These are phyloP conservation scores for Hypholoma sublateritium DNA, from an alignment of 768 basidiomycete genomes.

Conservation along the genomic window DNA sequence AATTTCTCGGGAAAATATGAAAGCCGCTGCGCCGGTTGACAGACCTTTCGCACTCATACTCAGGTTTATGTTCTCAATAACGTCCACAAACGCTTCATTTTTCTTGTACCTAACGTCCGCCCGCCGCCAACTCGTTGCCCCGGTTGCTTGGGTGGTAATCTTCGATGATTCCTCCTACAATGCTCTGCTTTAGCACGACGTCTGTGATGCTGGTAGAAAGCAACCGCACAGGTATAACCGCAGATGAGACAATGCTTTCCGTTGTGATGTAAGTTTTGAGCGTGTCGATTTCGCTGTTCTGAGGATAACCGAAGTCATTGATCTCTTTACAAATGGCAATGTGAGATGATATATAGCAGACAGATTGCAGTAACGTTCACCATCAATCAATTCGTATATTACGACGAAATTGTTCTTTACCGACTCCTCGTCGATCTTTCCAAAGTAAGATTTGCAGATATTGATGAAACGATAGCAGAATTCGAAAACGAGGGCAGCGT, in stretches of 20 bases:
- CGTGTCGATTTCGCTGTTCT: constrained; percentile 98
- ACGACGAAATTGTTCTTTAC: constrained; percentile 99
- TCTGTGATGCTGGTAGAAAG: not conserved
- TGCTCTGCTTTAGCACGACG: not conserved
- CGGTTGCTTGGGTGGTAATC: constrained; percentile 96
- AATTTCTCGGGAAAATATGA: not conserved
- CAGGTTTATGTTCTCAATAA: constrained; percentile 94
- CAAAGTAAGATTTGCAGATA: constrained; percentile 95
- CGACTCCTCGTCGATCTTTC: constrained; percentile 96
- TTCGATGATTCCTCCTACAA: constrained; percentile 92
- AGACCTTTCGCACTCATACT: constrained; percentile 96
- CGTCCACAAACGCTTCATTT: constrained; percentile 99
- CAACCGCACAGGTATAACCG: constrained; percentile 72
- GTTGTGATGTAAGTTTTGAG: constrained; percentile 98
- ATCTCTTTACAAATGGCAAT: constrained; percentile 56
- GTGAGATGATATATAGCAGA: not conserved
- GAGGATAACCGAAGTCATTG: constrained; percentile 98
- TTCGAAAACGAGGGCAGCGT: constrained; percentile 97
- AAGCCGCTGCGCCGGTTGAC: constrained; percentile 14
- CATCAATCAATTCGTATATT: constrained; percentile 97
- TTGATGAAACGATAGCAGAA: constrained; percentile 96
- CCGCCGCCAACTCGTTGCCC: constrained; percentile 93
- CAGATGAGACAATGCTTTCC: constrained; percentile 87
- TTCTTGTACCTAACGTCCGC: constrained; percentile 98
- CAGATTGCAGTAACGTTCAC: constrained; percentile 43